Evolutionary conservation across 2,329 filamentous ascomycete species (phyloP), one percentile per base, ranked within the genome.

Genomic region (Arthrobotrys sphaeroides): DNA sequence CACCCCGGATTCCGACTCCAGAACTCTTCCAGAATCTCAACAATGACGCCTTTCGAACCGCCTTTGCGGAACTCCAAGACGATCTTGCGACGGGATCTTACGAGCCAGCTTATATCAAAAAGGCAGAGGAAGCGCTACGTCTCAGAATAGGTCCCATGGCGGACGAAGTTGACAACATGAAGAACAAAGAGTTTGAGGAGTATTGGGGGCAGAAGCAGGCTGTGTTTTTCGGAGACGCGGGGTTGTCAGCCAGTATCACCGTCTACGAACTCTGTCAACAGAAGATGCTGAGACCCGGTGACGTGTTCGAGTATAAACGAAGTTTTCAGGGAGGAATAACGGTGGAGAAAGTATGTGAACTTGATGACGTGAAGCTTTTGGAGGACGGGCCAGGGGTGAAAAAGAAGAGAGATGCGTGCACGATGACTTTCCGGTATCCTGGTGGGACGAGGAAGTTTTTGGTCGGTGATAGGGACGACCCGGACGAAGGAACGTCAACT

Each of bases 191-290:
- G 10, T 77, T 77, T 40, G 73, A 77, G 45, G 61, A 77, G 26
- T 77, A 67, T 24, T 77, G 73, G 73, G 73, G 73, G 5, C 73
- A 77, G 43, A 77, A 77, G 20, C 73, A 77, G 45, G 73, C 66
- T 1, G 67, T 77, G 1, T 70, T 72, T 62, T 66, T 61, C 16
- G 73, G 73, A 16, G 67, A 77, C 36, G 73, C 73, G 6, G 73
- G 73, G 7, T 26, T 31, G 24, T 64, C 73, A 0, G 67, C 73
- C 5, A 66, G 70, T n/a, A 24, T 77, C n/a, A 77, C 73, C 5
- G 22, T 72, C 10, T 77, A 70, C 28, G 67, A 72, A 36, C 60
- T 77, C 1, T 77, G 73, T 36, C 73, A 62, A 43, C 51, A 65
- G 9, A 70, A 45, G 36, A 59, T 72, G 51, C 60, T 77, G 26